These are phyloP conservation scores for Ensete glaucum DNA, from an alignment of 176 grass and related monocot genomes.

Conservation along the genomic window DNA sequence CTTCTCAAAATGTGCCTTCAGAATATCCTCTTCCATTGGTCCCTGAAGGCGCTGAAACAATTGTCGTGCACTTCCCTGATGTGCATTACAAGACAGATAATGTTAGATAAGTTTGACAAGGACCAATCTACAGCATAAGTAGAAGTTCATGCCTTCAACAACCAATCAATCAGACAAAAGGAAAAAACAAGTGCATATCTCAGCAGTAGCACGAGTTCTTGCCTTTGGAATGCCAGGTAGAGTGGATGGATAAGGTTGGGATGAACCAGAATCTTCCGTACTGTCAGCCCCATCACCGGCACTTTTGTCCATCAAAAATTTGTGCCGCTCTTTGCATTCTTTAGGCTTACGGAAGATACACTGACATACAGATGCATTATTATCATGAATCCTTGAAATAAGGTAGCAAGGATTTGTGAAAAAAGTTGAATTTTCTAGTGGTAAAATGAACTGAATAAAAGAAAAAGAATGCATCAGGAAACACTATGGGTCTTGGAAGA, in stretches of 20 bases:
- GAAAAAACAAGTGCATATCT: conserved; percentile 7
- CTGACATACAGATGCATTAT: conserved; percentile 25
- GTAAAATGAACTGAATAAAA: not conserved
- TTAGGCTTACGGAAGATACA: conserved; percentile 81
- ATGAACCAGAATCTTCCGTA: conserved; percentile 94
- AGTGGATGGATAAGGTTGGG: conserved; percentile 63
- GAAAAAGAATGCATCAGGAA: too few species aligned
- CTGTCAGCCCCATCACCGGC: conserved; percentile 79
- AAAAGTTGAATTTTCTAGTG: not conserved
- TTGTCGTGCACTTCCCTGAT: conserved; percentile 93
- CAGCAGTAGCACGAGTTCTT: not conserved
- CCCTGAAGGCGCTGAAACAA: conserved; percentile 94
- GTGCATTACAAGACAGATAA: conserved; percentile 18
- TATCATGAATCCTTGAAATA: not conserved
- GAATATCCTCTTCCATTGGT: conserved; percentile 78
- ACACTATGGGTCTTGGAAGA: too few species aligned
- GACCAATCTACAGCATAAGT: not conserved
- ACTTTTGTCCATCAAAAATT: conserved; percentile 75
- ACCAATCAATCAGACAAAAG: not conserved
- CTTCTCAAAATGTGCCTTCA: conserved; percentile 81
- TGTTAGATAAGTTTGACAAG: not conserved
- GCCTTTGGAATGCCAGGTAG: conserved; percentile 32
- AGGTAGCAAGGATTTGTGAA: not conserved
- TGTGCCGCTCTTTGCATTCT: conserved; percentile 81
- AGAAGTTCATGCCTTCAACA: not conserved